Evolutionary conservation across 306 rosid genomes (phyloP), one percentile per base, ranked within the genome.

Genomic region (Arachis stenosperma): DNA sequence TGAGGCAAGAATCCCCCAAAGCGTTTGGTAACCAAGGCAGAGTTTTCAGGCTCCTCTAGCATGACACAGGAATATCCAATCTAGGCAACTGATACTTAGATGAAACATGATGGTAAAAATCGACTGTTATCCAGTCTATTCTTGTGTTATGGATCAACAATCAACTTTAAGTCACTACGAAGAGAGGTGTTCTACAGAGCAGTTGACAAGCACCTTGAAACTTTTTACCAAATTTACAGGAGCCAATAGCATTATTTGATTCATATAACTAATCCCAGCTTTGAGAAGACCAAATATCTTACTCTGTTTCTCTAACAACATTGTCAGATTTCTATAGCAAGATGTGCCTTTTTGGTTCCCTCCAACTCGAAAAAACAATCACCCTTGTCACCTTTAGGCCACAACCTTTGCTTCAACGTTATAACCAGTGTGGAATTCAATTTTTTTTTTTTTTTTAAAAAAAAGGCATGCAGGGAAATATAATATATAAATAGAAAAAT

Each of bases 21-120:
- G 14, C 13, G 9, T 27, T 13, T n/a, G 27, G 2, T 15, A 8
- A 30, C 37, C 0, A 2, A 67, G 30, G 47, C 37, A 6, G 47
- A 11, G 14, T 47, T 51, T 47, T 52, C 48, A 33, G 29, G 48
- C 46, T 67, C 62, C 42, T 69, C 63, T 39, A 69, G 42, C 8
- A 54, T 39, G 17, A 9, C 55, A 4, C 5, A 8, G 11, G 27
- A 36, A 51, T 10, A 39, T 50, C 15, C 54, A 50, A 15, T 50
- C 54, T 12, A 68, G 48, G 2, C 50, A 51, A 9, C 10, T 9
- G 60, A 7, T 7, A 29, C 6, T 3, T 50, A 1, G 17, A 14
- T 15, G 30, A 15, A 4, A 27, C 36, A 67, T 50, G 27, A 50
- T 8, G 8, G 30, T 13, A 40, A 47, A 0, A 5, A 6, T 3